A percentile compares a stretch with the other conserved stretches of the same genome.
These are phyloP conservation scores for Colletotrichum costaricense DNA, from an alignment of 2,329 filamentous ascomycete genomes.

Conservation along the genomic window DNA sequence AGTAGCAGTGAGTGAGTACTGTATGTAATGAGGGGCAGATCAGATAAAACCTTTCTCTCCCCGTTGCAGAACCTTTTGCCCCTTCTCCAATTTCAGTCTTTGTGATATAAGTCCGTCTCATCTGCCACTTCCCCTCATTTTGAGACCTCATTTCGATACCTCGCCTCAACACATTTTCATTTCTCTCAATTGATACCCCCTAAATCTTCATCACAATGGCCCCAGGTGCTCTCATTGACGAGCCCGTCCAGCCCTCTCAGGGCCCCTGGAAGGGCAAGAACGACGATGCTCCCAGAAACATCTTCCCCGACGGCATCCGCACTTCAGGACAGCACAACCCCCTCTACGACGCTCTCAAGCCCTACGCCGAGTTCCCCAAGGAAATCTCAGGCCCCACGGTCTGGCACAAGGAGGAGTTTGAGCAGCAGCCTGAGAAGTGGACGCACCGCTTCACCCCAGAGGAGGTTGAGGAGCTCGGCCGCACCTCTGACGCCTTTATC, in stretches of 20 bases:
- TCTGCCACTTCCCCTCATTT: not conserved
- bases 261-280: constrained; percentile 42
- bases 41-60: not conserved
- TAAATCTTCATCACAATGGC: constrained; percentile 30
- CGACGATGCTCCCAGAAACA: constrained; percentile 46
- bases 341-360: constrained; percentile 70
- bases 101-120: not conserved
- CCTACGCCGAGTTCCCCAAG: constrained; percentile 78
- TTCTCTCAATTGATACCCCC: constrained; percentile 10
- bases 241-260: constrained; percentile 21
- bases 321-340: constrained; percentile 79
- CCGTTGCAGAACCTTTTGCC: not conserved
- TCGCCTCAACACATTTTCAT: not conserved
- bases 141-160: not conserved
- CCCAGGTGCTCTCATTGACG: constrained; percentile 37
- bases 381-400: constrained; percentile 78
- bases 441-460: constrained; percentile 74
- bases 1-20: too few relatives aligned
- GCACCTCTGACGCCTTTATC: constrained; percentile 77
- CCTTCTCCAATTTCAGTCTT: not conserved
- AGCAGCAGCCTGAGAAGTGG: constrained; percentile 74
- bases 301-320: constrained; percentile 61
- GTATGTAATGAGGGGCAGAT: constrained; percentile 8
- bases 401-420: constrained; percentile 76
- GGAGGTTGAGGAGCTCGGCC: constrained; percentile 75